phyloP scores from a whole-genome alignment of 805 yeast genomes.

The Ogataea naganishii region DNA sequence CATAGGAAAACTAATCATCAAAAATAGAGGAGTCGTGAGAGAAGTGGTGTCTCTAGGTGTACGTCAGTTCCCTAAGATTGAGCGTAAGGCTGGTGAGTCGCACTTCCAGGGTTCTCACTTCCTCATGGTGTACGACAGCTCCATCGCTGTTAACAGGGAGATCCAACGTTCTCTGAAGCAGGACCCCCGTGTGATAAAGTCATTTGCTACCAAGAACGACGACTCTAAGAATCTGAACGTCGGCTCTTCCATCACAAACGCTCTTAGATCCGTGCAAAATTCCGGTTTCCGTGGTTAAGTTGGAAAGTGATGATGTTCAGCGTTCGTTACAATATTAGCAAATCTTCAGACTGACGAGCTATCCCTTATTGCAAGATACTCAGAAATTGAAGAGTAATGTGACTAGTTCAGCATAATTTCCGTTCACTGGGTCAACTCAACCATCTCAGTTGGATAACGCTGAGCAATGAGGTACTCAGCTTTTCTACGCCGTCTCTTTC shows the following conservation, averaged over 20 bases:
- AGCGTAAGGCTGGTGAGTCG: constrained; percentile 77
- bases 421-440: too few species aligned
- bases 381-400: too few species aligned
- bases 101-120: constrained; percentile 91
- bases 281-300: constrained; percentile 5
- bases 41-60: constrained; percentile 73
- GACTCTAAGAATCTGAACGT: constrained; percentile 43
- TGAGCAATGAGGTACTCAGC: too few species aligned
- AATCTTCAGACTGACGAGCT: too few species aligned
- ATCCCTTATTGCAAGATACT: too few species aligned
- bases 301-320: too few species aligned
- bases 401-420: too few species aligned
- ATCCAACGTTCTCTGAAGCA: constrained; percentile 68
- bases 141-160: constrained; percentile 81
- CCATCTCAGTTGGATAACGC: too few species aligned
- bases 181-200: constrained; percentile 87
- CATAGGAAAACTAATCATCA: constrained; percentile 72
- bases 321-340: too few species aligned
- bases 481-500: too few species aligned
- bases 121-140: constrained; percentile 76
- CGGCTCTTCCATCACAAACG: constrained; percentile 49
- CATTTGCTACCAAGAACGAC: constrained; percentile 59
- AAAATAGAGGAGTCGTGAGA: constrained; percentile 92
- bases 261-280: constrained; percentile 16
- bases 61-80: constrained; percentile 68